phyloP scores from a whole-genome alignment of 306 rosid genomes.

The Acacia acuminata region DNA sequence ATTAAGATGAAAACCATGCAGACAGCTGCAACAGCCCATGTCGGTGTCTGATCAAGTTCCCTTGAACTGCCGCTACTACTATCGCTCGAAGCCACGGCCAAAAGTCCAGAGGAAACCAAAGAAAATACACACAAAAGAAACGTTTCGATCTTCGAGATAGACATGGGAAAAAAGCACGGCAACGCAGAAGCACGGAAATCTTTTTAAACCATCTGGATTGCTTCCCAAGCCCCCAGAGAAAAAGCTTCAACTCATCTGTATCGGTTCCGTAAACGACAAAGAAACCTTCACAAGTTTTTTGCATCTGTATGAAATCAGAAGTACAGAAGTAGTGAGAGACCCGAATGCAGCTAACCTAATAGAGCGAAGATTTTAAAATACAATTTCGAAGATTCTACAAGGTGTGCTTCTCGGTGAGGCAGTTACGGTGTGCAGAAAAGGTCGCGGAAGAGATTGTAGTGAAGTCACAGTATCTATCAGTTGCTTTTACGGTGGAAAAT shows the following conservation, averaged over 20 bases:
- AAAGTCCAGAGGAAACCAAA: constrained; percentile 26
- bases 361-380: background rate
- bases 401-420: background rate
- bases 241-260: constrained; percentile 14
- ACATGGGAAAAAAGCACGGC: constrained; percentile 1
- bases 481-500: background rate
- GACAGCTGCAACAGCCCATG: constrained; percentile 93
- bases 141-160: constrained; percentile 26
- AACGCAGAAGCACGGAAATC: background rate
- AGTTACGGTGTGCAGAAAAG: background rate
- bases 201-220: background rate
- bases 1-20: constrained; percentile 77
- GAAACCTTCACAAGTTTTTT: constrained; percentile 20
- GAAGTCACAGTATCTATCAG: background rate
- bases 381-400: background rate
- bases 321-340: background rate
- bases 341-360: background rate
- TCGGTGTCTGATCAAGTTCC: constrained; percentile 79
- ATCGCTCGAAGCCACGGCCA: constrained; percentile 53
- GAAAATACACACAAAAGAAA: constrained; percentile 17
- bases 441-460: background rate
- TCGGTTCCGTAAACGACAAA: background rate
- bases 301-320: background rate
- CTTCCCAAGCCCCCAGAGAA: background rate
- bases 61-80: constrained; percentile 30